These are phyloP conservation scores for Cladobotryum protrusum DNA, from an alignment of 2,329 filamentous ascomycete species.

Conservation along the genomic window DNA sequence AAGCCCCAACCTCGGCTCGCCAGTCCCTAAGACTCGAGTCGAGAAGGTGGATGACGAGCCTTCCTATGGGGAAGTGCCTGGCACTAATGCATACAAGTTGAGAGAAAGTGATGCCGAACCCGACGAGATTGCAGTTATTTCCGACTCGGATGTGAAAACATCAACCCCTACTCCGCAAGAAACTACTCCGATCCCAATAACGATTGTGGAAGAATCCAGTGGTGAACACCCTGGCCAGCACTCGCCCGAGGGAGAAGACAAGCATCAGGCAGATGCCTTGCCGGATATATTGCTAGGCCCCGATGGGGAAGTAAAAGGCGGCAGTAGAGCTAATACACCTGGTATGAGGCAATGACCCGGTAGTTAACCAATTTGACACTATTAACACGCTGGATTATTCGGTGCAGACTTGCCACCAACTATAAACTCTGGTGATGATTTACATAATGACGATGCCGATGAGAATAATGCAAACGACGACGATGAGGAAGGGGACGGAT, in stretches of 20 bases:
- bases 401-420: neutral
- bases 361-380: no score
- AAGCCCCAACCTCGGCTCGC: slow-evolving; percentile 39
- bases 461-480: slow-evolving; percentile 25
- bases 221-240: slow-evolving; percentile 36
- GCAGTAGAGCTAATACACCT: slow-evolving; percentile 19
- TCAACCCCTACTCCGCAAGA: slow-evolving; percentile 16
- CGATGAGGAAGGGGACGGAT: slow-evolving; percentile 39
- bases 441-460: slow-evolving; percentile 21
- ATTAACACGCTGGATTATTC: no score
- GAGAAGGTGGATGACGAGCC: slow-evolving; percentile 49
- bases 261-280: slow-evolving; percentile 45
- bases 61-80: slow-evolving; percentile 55
- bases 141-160: slow-evolving; percentile 20
- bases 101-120: slow-evolving; percentile 52
- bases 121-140: slow-evolving; percentile 51
- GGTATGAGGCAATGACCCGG: slow-evolving; percentile 19
- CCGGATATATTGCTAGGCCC: slow-evolving; percentile 46
- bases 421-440: neutral
- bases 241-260: slow-evolving; percentile 39
- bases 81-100: slow-evolving; percentile 51
- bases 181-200: slow-evolving; percentile 37
- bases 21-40: slow-evolving; percentile 53
- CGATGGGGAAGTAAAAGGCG: slow-evolving; percentile 34
- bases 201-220: slow-evolving; percentile 47